Evolutionary conservation across 306 rosid species (phyloP), one percentile per base, ranked within the genome.

Genomic region (Citrullus colocynthis): DNA sequence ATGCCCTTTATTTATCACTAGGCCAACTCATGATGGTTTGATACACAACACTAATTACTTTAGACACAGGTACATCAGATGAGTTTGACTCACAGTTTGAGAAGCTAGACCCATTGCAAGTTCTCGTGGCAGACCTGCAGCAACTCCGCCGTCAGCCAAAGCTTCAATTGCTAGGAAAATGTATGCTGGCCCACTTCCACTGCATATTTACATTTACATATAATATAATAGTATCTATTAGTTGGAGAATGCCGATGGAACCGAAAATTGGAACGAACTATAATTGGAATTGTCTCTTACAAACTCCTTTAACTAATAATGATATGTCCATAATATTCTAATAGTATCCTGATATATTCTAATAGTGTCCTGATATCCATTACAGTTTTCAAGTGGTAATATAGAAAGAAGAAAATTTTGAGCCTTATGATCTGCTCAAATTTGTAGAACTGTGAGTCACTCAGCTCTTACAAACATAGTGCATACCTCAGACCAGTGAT

Each of bases 131-230:
- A 92, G 85, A 81, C 98, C 99, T 66, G 99, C 99, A 84, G 99
- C 99, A 67, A 93, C 99, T 76, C 96, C 99, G 83, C 98, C 99
- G 83, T 96, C 99, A 18, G 99, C 98, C 88, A 96, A 84, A 85
- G 98, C 99, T 85, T 96, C 98, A 73, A 96, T 93, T 3, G 93
- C 98, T 86, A 96, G 83, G 81, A 83, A 96, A 78, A 96, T 54
- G 75, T 93, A 96, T 65, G 98, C 99, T 65, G 97, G 99, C 61
- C 99, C 99, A 63, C 99, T 92, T 65, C 96, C 99, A 83, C 99
- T 96, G 99, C 82, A 89, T 12, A 75, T 77, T 79, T 86, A 59
- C 66, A 18, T 77, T 30, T 6, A 74, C 63, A 74, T 18, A 4
- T 37, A 32, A 28, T 28, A 7, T 48, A 18, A 56, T 24, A 4